These are phyloP conservation scores for Allomyces macrogynus DNA, from an alignment of 192 early-diverging fungal species.

Conservation along the genomic window DNA sequence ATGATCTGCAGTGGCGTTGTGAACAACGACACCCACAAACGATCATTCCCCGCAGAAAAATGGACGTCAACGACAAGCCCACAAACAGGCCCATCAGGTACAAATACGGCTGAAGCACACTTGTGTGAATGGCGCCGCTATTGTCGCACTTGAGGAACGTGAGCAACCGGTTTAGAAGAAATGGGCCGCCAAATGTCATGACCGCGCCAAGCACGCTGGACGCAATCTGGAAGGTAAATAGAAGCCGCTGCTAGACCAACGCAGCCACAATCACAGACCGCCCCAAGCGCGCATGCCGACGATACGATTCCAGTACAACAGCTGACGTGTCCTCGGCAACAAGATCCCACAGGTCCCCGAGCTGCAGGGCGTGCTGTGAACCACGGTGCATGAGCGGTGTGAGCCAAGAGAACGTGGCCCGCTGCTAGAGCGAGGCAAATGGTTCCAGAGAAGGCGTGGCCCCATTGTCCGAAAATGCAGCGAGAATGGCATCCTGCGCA, in stretches of 20 bases:
- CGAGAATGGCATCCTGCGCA: too few relatives aligned
- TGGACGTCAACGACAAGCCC: background rate
- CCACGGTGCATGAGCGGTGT: too few relatives aligned
- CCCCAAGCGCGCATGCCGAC: background rate
- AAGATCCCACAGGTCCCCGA: too few relatives aligned
- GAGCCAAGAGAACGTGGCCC: too few relatives aligned
- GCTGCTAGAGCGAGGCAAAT: too few relatives aligned
- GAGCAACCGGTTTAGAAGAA: background rate
- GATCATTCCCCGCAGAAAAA: background rate
- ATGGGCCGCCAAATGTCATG: background rate
- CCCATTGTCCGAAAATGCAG: too few relatives aligned
- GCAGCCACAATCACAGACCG: background rate
- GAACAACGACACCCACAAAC: background rate
- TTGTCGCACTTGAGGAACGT: background rate
- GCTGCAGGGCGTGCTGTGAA: too few relatives aligned
- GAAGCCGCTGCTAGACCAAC: background rate
- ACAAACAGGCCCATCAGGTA: background rate
- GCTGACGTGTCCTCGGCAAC: too few relatives aligned
- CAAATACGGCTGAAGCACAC: background rate
- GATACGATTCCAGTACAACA: constrained; percentile 2
- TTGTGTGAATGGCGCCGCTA: background rate
- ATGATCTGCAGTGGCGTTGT: background rate
- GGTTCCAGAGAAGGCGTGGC: too few relatives aligned
- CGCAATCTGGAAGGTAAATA: background rate
- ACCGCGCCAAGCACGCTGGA: background rate